These are phyloP conservation scores for Candida pini DNA, from an alignment of 805 yeast species.

Conservation along the genomic window DNA sequence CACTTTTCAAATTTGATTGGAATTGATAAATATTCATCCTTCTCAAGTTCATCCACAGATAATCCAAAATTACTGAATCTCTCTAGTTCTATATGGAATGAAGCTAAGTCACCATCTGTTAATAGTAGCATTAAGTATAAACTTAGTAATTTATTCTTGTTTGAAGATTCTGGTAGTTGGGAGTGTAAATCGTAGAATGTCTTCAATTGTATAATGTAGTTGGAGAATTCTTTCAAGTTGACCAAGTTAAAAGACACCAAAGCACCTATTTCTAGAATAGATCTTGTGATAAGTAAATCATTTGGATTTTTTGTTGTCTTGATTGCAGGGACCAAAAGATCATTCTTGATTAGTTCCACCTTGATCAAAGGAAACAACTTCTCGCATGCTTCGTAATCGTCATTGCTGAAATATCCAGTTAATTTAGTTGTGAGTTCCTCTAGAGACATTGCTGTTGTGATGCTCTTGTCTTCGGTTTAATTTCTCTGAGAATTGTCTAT, in stretches of 20 bases:
- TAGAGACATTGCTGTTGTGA: conserved; percentile 58
- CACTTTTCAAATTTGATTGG: conserved; percentile 89
- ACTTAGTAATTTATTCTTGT: conserved; percentile 69
- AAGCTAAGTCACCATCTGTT: conserved; percentile 78
- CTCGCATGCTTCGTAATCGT: conserved; percentile 57
- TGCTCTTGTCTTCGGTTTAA: no score
- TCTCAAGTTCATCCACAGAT: conserved; percentile 46
- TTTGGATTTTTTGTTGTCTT: conserved; percentile 39
- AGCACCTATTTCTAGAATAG: conserved; percentile 85
- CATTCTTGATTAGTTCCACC: conserved; percentile 70
- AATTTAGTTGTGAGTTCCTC: conserved; percentile 67
- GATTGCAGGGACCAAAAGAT: conserved; percentile 62
- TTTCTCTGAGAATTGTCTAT: no score
- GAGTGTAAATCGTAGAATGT: conserved; percentile 57
- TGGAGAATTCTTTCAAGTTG: conserved; percentile 62
- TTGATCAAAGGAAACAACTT: conserved; percentile 65
- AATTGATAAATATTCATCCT: conserved; percentile 67
- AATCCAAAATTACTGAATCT: conserved; percentile 45
- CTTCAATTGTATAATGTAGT: conserved; percentile 65
- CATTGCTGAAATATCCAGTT: conserved; percentile 55
- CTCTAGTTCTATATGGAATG: conserved; percentile 88
- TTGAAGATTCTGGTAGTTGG: conserved; percentile 36
- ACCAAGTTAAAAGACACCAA: conserved; percentile 62
- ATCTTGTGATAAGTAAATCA: conserved; percentile 74
- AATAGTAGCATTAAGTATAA: conserved; percentile 71